Percentiles rank a stretch among this genome's conserved stretches.
phyloP scores from a whole-genome alignment of 176 grass and related monocot genomes.

The Phoenix roebelenii region DNA sequence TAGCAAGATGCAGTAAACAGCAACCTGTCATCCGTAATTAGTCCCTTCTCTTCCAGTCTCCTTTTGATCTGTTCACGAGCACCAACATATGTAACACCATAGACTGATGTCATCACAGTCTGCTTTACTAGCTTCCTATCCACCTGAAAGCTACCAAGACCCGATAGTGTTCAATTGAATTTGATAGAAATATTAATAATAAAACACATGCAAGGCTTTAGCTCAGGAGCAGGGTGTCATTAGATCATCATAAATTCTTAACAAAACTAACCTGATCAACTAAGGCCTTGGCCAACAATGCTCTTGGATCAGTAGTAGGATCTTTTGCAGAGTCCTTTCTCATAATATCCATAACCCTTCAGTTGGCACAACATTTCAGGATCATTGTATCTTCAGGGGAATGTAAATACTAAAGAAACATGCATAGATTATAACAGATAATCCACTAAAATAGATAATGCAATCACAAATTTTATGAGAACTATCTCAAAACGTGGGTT shows the following conservation, averaged over 20 bases:
- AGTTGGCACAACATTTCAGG: slow-evolving; percentile 13
- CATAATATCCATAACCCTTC: slow-evolving; percentile 72
- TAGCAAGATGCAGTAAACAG: slow-evolving; percentile 72
- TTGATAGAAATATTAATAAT: slow-evolving; percentile 16
- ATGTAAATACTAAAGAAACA: background rate
- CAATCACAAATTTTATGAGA: no score
- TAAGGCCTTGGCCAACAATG: slow-evolving; percentile 71
- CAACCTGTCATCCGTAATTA: slow-evolving; percentile 65
- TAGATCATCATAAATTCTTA: no score
- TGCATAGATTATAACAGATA: background rate
- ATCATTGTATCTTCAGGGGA: slow-evolving; percentile 11
- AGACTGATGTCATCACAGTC: slow-evolving; percentile 98
- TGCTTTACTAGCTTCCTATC: slow-evolving; percentile 99
- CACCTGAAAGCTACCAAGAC: slow-evolving; percentile 73
- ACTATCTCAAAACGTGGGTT: no score
- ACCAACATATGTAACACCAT: slow-evolving; percentile 93
- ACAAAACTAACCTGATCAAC: slow-evolving; percentile 61
- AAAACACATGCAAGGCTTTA: slow-evolving; percentile 6
- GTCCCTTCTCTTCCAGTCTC: slow-evolving; percentile 84
- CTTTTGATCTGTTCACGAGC: slow-evolving; percentile 83
- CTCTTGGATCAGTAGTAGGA: slow-evolving; percentile 45
- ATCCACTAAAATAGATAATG: no score
- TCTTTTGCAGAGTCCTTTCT: slow-evolving; percentile 62
- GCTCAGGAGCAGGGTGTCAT: no score
- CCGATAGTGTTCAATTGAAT: slow-evolving; percentile 33